A percentile compares a stretch with the other conserved stretches of the same genome.
phyloP scores from a whole-genome alignment of 805 yeast species.

The Cyberlindnera saturnus region DNA sequence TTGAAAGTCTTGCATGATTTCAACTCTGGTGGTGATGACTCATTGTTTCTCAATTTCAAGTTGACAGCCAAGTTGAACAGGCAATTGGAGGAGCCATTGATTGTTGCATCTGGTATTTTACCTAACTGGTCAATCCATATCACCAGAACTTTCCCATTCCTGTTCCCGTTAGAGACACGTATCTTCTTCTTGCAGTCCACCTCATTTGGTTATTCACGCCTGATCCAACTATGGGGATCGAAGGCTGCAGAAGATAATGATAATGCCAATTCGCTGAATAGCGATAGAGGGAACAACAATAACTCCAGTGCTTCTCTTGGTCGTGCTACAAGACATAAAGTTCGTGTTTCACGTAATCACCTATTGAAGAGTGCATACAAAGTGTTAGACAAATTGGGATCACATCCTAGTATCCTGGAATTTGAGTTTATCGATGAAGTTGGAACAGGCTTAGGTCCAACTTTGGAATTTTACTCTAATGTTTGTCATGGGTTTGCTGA shows the following conservation, averaged over 20 bases:
- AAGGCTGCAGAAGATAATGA: constrained; percentile 37
- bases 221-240: constrained; percentile 71
- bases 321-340: constrained; percentile 70
- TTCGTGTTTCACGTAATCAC: constrained; percentile 65
- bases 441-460: constrained; percentile 97
- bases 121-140: constrained; percentile 81
- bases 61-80: constrained; percentile 79
- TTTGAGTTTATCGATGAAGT: constrained; percentile 85
- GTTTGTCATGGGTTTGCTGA: constrained; percentile 71
- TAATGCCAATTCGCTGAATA: constrained; percentile 18
- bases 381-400: constrained; percentile 68
- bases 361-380: constrained; percentile 74
- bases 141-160: constrained; percentile 70
- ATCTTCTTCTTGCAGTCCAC: constrained; percentile 76
- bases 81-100: constrained; percentile 83
- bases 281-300: constrained; percentile 21
- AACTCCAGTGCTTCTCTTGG: constrained; percentile 42
- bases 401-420: constrained; percentile 76
- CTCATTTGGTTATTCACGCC: constrained; percentile 83
- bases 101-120: constrained; percentile 79
- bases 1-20: constrained; percentile 40
- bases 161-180: constrained; percentile 81
- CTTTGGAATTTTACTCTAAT: constrained; percentile 82
- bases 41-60: constrained; percentile 64
- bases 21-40: constrained; percentile 1